Conservation (phyloP, 371 early-diverging fungal genomes). For the Chytridiales sp. region DNA sequence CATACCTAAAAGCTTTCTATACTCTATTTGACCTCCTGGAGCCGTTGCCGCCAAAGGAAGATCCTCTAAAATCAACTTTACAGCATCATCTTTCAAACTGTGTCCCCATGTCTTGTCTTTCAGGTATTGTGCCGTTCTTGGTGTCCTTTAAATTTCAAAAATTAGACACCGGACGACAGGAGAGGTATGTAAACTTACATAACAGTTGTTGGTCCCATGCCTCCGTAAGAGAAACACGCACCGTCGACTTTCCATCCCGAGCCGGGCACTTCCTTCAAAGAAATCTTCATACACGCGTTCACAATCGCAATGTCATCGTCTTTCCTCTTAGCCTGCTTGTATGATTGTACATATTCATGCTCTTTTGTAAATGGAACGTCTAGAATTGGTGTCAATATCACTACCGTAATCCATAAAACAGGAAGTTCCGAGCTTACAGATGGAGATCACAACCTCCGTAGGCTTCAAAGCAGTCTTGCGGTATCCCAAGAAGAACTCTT, state of each 20-base stretch:
- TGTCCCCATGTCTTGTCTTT: conserved; percentile 11
- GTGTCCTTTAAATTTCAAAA: neutral
- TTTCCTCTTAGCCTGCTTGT: conserved; percentile 78
- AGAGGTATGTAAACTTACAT: conserved; percentile 32
- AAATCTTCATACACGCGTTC: conserved; percentile 63
- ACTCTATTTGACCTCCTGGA: conserved; percentile 79
- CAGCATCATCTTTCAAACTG: conserved; percentile 11
- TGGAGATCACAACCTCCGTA: conserved; percentile 59
- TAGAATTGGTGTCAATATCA: conserved; percentile 1
- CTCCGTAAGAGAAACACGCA: conserved; percentile 67
- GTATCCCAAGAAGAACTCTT: conserved; percentile 73
- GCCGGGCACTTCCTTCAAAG: conserved; percentile 32
- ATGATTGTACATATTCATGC: conserved; percentile 62
- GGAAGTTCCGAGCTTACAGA: conserved; percentile 36
- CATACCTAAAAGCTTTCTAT: conserved; percentile 57
- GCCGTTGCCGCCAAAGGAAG: conserved; percentile 57
- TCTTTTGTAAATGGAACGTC: conserved; percentile 56
- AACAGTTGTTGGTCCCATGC: conserved; percentile 59
- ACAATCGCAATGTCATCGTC: conserved; percentile 83
- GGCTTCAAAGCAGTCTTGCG: conserved; percentile 64
- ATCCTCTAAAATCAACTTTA: conserved; percentile 45
- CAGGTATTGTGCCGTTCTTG: conserved; percentile 36
- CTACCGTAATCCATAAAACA: neutral
- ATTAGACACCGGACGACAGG: neutral
- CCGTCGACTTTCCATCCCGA: conserved; percentile 45